These are phyloP conservation scores for Sporothrix pseudoabietina DNA, from an alignment of 2,329 filamentous ascomycete genomes.

Conservation along the genomic window DNA sequence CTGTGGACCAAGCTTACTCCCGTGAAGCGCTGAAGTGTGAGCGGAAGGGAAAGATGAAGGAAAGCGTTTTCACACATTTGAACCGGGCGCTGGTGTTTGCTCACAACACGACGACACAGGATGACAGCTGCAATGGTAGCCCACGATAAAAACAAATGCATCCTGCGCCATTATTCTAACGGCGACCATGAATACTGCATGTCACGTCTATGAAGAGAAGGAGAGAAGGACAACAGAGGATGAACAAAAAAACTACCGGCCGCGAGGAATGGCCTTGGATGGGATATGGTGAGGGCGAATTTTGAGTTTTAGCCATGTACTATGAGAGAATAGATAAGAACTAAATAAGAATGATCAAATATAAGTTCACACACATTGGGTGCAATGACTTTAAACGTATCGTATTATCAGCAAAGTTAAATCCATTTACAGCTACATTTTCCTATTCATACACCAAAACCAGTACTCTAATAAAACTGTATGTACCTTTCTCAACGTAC, in stretches of 20 bases:
- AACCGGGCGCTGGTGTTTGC: background rate
- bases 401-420: background rate
- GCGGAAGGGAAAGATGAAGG: background rate
- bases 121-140: background rate
- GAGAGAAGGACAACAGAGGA: background rate
- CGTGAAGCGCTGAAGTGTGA: constrained; percentile 31
- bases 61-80: background rate
- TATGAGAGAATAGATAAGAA: background rate
- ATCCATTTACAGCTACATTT: background rate
- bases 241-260: background rate
- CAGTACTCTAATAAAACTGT: background rate
- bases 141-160: background rate
- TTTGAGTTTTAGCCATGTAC: background rate
- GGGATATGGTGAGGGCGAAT: background rate
- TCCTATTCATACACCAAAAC: background rate
- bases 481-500: no score
- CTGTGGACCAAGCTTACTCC: constrained; percentile 39
- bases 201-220: background rate
- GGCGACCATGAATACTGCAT: background rate
- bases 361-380: background rate
- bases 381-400: background rate
- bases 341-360: background rate
- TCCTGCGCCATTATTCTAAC: background rate
- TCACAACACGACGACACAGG: background rate
- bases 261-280: background rate